These are phyloP conservation scores for Jamesozyma spencerorum DNA, from an alignment of 805 yeast genomes.

Conservation along the genomic window DNA sequence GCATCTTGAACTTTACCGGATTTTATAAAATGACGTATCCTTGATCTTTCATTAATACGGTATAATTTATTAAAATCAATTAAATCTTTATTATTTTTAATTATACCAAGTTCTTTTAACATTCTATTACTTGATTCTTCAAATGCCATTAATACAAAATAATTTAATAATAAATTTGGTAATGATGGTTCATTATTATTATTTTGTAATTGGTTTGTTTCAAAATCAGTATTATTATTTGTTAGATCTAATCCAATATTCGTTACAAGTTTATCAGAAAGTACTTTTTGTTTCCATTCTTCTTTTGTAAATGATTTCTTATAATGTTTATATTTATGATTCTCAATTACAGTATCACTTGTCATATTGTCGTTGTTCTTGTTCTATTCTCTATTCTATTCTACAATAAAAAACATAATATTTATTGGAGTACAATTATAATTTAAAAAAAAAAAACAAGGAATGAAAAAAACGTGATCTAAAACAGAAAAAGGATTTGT, in stretches of 20 bases:
- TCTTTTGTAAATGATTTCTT: conserved; percentile 19
- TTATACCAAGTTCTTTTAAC: conserved; percentile 44
- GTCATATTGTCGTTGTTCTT: not conserved
- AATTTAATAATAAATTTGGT: conserved; percentile 50
- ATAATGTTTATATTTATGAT: not conserved
- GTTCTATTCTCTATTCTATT: not conserved
- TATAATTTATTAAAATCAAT: conserved; percentile 26
- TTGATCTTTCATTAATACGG: conserved; percentile 21
- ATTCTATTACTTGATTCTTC: conserved; percentile 55
- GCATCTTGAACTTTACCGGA: conserved; percentile 22
- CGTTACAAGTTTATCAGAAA: not conserved
- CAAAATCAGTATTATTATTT: not conserved
- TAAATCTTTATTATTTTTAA: conserved; percentile 19
- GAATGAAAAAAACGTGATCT: no score
- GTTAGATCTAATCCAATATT: not conserved
- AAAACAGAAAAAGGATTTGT: no score
- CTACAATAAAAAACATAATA: no score
- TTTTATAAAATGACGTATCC: conserved; percentile 20
- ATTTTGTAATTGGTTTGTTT: no score
- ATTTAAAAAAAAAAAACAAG: no score
- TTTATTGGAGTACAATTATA: no score
- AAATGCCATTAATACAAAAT: conserved; percentile 70
- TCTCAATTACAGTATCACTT: no score
- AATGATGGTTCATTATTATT: conserved; percentile 27
- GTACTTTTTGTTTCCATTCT: conserved; percentile 24